Conservation (phyloP, 148 eudicot genomes). For the Rhododendron mucronatum region DNA sequence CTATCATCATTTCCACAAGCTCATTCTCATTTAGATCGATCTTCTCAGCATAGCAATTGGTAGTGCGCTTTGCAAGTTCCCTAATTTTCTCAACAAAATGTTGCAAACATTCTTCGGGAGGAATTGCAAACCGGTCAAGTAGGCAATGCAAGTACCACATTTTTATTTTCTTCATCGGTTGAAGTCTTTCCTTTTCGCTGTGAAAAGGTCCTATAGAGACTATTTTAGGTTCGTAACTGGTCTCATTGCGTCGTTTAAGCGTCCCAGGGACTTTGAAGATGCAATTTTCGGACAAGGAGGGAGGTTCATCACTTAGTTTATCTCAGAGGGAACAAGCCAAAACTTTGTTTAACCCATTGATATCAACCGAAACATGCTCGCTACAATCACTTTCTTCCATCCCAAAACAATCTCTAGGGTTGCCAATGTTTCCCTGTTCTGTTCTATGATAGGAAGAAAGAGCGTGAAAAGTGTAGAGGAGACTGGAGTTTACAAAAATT, state of each 20-base stretch:
- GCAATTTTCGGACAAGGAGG: neutral
- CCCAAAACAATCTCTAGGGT: neutral
- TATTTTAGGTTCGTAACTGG: neutral
- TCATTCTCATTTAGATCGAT: neutral
- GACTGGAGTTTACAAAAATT: neutral
- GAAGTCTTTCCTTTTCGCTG: neutral
- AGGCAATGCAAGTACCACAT: neutral
- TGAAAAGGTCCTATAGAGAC: neutral
- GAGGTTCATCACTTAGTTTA: neutral
- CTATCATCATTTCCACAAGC: conserved; percentile 1
- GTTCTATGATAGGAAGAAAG: neutral
- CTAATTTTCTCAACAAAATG: neutral
- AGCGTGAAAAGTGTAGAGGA: neutral
- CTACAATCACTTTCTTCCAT: neutral
- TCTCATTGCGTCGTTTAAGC: neutral
- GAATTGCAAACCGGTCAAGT: neutral
- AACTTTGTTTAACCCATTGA: neutral
- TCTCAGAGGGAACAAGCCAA: neutral
- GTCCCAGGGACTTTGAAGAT: neutral
- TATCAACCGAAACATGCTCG: neutral
- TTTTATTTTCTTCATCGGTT: neutral
- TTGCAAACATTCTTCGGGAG: neutral
- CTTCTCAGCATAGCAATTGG: neutral
- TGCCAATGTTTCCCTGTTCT: neutral
- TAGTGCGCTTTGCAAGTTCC: neutral